A percentile compares a stretch with the other conserved stretches of the same genome.
These are phyloP conservation scores for Leccinum uliginosum DNA, from an alignment of 768 basidiomycete species.

Conservation along the genomic window DNA sequence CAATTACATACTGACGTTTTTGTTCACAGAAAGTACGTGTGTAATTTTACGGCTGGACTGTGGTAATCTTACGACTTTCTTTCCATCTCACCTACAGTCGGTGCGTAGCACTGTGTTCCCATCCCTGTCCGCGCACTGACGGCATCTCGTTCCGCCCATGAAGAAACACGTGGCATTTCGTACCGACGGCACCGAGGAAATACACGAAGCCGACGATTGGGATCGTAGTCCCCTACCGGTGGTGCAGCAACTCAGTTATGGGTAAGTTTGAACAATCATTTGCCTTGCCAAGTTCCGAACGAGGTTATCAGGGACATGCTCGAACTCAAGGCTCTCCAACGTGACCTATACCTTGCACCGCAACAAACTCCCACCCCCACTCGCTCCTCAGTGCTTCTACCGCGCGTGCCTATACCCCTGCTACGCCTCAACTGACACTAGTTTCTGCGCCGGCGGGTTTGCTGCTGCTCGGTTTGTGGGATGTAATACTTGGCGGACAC, in stretches of 20 bases:
- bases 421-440: conserved; percentile 44
- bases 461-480: background rate
- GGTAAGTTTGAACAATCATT: conserved; percentile 44
- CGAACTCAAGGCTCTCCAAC: conserved; percentile 66
- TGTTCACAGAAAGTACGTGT: conserved; percentile 18
- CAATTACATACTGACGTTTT: background rate
- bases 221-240: conserved; percentile 71
- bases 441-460: background rate
- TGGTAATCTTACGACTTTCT: background rate
- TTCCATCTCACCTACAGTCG: conserved; percentile 4
- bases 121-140: background rate
- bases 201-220: conserved; percentile 72
- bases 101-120: conserved; percentile 1
- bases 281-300: background rate
- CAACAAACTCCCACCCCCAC: conserved; percentile 38
- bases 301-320: conserved; percentile 47
- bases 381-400: conserved; percentile 40
- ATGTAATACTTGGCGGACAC: background rate
- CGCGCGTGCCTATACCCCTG: conserved; percentile 58
- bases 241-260: conserved; percentile 56
- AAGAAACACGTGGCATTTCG: conserved; percentile 64
- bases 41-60: background rate
- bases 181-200: conserved; percentile 48
- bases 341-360: conserved; percentile 55
- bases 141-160: background rate